Conservation (phyloP, 1,284 basidiomycete genomes). For the Pyrrhoderma noxium region DNA sequence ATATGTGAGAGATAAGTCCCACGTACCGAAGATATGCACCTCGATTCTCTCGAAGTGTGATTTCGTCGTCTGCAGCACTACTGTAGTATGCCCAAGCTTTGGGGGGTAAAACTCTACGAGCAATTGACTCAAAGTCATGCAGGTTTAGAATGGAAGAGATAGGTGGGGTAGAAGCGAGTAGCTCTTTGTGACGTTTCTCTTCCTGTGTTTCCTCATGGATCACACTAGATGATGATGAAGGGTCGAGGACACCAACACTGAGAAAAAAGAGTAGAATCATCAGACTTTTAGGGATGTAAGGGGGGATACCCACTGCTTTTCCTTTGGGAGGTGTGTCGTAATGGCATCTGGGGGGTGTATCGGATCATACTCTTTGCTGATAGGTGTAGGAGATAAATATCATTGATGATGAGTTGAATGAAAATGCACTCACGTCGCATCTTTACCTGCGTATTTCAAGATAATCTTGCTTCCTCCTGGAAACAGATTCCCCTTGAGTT, state of each 20-base stretch:
- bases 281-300: background rate
- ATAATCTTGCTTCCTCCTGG: conserved; percentile 56
- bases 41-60: conserved; percentile 84
- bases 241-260: conserved; percentile 67
- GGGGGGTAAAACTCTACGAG: conserved; percentile 62
- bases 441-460: conserved; percentile 68
- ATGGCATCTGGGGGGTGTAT: conserved; percentile 88
- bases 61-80: conserved; percentile 83
- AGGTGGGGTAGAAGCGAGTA: conserved; percentile 51
- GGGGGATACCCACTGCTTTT: conserved; percentile 55
- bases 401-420: background rate
- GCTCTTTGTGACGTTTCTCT: conserved; percentile 51
- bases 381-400: conserved; percentile 7
- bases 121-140: conserved; percentile 89
- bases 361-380: conserved; percentile 70
- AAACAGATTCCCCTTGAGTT: background rate
- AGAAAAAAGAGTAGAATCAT: conserved; percentile 20
- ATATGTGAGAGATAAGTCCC: background rate
- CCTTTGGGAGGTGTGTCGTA: conserved; percentile 68
- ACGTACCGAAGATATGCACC: conserved; percentile 66
- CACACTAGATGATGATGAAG: conserved; percentile 49
- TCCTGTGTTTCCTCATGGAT: conserved; percentile 42
- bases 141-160: conserved; percentile 78
- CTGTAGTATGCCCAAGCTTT: conserved; percentile 90
- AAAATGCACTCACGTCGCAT: conserved; percentile 49